Base-by-base conservation (phyloP, 73 alveolate genomes). In the Durusdinium trenchii region DNA sequence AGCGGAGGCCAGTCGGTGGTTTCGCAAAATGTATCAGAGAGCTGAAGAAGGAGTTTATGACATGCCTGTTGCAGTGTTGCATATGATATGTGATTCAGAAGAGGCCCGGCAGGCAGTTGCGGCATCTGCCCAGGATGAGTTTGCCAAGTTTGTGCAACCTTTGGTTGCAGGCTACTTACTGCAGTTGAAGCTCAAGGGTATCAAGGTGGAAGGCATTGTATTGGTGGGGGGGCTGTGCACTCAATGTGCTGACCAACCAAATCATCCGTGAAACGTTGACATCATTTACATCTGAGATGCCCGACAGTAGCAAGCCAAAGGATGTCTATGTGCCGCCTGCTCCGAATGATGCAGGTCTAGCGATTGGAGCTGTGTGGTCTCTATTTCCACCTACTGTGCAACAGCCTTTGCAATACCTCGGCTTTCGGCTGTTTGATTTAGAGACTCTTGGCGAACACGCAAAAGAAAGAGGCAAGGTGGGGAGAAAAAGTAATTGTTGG, bases 281-380 rank as follows among this genome's bases (percentile, higher is more conserved):
- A 5, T 75, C 83, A 32, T 75, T 76, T 20, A 90, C 87, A 4
- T 64, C 97, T 3, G 71, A 36, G 2, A 42, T 23, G 62, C 60
- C 86, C 18, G 67, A 69, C 42, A 38, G 2, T 6, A 14, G 54
- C 75, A 64, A 69, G 81, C 97, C 97, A 32, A 69, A 47, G 43
- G 97, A 93, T 6, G 98, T 92, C 43, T 92, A 50, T 28, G 90
- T 92, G 46, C 98, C 98, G 18, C 98, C 98, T 9, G 98, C 98
- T 47, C 98, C 98, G 28, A 92, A 92, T 54, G 98, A 92, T 45
- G 45, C 98, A 60, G 98, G 98, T 43, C 69, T 92, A 54, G 81
- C 86, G 40, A 51, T 89, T 32, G 96, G 96, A 43, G 98, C 86
- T 38, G 30, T 92, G 30, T 92, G 98, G 98, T n/a, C 98, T 2